Percentiles rank a stretch among this genome's conserved stretches.
Evolutionary conservation across 2,329 filamentous ascomycete species (phyloP).

Genomic region (Teratosphaeria destructans): DNA sequence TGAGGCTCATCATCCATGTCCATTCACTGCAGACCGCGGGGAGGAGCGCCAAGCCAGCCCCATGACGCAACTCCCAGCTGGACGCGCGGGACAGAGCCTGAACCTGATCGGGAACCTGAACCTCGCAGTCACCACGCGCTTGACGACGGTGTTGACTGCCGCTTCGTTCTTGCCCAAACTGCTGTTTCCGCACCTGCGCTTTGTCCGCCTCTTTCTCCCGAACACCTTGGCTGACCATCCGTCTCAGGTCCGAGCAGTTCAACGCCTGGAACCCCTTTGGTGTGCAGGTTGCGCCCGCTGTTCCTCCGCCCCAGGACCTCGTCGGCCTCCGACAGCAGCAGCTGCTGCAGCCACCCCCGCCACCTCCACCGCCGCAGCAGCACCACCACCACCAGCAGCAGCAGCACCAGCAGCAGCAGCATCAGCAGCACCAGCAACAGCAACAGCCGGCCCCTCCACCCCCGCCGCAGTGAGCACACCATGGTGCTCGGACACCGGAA

Average conservation of each 20-base stretch:
- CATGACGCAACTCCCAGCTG: neutral
- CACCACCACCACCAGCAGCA: too few relatives aligned
- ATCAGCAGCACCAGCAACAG: too few relatives aligned
- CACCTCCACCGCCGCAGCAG: too few relatives aligned
- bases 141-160: neutral
- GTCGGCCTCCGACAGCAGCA: too few relatives aligned
- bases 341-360: too few relatives aligned
- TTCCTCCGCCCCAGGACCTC: neutral
- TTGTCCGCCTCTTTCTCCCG: neutral
- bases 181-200: neutral
- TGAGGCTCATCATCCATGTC: too few relatives aligned
- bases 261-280: too few relatives aligned
- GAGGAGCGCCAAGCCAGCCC: neutral
- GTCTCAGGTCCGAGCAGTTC: too few relatives aligned
- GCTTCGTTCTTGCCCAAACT: neutral
- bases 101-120: neutral
- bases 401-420: too few relatives aligned
- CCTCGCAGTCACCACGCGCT: neutral
- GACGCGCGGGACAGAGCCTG: neutral
- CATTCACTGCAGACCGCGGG: too few relatives aligned
- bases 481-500: slow-evolving; percentile 43
- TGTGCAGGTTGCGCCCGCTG: too few relatives aligned
- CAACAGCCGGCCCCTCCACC: too few relatives aligned
- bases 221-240: neutral
- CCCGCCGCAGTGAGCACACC: neutral